phyloP scores from a whole-genome alignment of 306 rosid genomes.

The Sphenostylis stenocarpa region DNA sequence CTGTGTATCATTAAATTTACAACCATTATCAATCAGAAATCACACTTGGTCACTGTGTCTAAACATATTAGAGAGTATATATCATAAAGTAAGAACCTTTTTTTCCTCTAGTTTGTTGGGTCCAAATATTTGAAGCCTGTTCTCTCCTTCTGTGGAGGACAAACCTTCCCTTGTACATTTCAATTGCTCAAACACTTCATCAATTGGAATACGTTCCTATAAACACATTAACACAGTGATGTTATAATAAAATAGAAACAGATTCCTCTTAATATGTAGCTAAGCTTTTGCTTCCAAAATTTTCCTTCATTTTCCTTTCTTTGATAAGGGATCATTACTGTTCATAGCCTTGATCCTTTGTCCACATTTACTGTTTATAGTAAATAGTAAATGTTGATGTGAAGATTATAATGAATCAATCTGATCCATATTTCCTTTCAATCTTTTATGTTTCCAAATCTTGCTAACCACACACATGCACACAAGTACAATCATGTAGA shows the following conservation, averaged over 20 bases:
- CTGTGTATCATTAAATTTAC: constrained; percentile 41
- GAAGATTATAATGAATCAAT: neutral
- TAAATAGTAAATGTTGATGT: neutral
- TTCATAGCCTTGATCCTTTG: neutral
- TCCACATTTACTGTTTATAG: neutral
- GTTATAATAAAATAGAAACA: neutral
- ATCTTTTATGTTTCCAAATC: neutral
- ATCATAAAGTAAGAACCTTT: constrained; percentile 49
- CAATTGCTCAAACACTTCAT: constrained; percentile 90
- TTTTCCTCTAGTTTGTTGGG: constrained; percentile 99
- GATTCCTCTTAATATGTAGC: neutral
- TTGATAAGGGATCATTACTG: neutral
- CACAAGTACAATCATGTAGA: neutral
- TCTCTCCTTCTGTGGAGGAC: constrained; percentile 62
- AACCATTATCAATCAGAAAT: constrained; percentile 15
- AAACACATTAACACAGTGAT: constrained; percentile 36
- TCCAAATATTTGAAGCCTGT: constrained; percentile 85
- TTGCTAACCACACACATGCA: neutral
- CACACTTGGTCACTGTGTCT: neutral
- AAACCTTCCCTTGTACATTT: constrained; percentile 90
- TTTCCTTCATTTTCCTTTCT: neutral
- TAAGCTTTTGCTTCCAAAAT: neutral
- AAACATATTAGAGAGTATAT: neutral
- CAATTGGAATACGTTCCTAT: constrained; percentile 91
- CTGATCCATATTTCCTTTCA: neutral